Evolutionary conservation across 2,329 filamentous ascomycete species (phyloP).

Genomic region (Calonectria pauciramosa): DNA sequence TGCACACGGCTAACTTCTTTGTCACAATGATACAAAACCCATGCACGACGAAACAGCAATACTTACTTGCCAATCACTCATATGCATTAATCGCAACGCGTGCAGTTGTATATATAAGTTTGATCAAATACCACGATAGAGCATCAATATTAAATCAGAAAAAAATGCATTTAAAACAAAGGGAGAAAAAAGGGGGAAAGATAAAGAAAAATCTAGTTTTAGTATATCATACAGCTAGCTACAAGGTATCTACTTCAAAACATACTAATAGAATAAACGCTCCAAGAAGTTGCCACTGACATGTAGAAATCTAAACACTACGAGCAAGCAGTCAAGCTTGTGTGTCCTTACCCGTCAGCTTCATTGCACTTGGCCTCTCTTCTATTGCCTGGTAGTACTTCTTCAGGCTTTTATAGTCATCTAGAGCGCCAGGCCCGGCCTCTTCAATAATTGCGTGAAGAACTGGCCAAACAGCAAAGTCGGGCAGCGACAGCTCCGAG

Average conservation of each 20-base stretch:
- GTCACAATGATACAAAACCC: neutral
- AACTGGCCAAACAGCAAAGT: slow-evolving; percentile 71
- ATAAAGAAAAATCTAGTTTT: neutral
- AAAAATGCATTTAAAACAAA: too few relatives aligned
- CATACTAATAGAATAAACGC: neutral
- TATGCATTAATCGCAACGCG: neutral
- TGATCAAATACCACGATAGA: neutral
- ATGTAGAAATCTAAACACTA: neutral
- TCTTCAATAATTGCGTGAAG: slow-evolving; percentile 60
- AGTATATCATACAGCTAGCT: neutral
- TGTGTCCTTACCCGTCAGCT: slow-evolving; percentile 37
- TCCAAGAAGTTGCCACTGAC: neutral
- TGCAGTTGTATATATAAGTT: neutral
- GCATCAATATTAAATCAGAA: neutral
- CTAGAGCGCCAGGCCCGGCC: slow-evolving; percentile 49
- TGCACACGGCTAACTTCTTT: neutral
- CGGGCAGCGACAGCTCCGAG: slow-evolving; percentile 57
- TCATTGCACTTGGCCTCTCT: slow-evolving; percentile 38
- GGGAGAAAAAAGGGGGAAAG: neutral
- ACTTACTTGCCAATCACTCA: neutral
- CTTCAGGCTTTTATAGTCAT: slow-evolving; percentile 48
- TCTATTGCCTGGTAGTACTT: slow-evolving; percentile 54
- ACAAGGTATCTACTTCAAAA: slow-evolving; percentile 6
- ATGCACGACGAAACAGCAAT: neutral
- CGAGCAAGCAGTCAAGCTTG: neutral